Conservation (phyloP, 2,329 filamentous ascomycete species). For the Botryotinia calthae region DNA sequence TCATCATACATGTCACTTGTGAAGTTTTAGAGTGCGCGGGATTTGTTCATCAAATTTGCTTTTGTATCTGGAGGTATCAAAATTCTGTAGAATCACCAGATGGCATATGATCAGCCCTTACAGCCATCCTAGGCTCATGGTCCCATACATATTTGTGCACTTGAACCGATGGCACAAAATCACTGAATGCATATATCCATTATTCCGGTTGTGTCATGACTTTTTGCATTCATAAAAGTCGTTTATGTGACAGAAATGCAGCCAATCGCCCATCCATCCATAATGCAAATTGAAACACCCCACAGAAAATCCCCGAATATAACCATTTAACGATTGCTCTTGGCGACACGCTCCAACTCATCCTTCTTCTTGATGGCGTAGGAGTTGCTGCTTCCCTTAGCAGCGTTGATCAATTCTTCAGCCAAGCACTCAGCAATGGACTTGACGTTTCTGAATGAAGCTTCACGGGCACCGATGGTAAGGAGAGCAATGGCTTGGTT, state of each 20-base stretch:
- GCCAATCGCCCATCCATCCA: constrained; percentile 34
- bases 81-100: constrained; percentile 5
- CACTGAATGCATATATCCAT: constrained; percentile 20
- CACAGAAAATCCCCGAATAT: constrained; percentile 30
- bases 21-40: neutral
- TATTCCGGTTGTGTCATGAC: constrained; percentile 19
- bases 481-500: constrained; percentile 99
- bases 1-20: neutral
- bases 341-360: constrained; percentile 99
- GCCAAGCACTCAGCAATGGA: constrained; percentile 98
- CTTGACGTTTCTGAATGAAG: constrained; percentile 99
- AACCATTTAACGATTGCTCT: constrained; percentile 95
- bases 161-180: constrained; percentile 7
- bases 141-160: constrained; percentile 8
- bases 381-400: constrained; percentile 99
- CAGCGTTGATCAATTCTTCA: constrained; percentile 99
- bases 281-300: constrained; percentile 38
- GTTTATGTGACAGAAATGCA: constrained; percentile 40
- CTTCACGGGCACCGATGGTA: constrained; percentile 98
- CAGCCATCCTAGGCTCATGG: constrained; percentile 8
- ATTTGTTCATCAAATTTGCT: constrained; percentile 13
- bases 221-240: constrained; percentile 20
- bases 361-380: constrained; percentile 99
- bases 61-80: constrained; percentile 14
- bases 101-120: constrained; percentile 1